A percentile compares a stretch with the other conserved stretches of the same genome.
These are phyloP conservation scores for Auricularia sp. DNA, from an alignment of 768 basidiomycete species.

Conservation along the genomic window DNA sequence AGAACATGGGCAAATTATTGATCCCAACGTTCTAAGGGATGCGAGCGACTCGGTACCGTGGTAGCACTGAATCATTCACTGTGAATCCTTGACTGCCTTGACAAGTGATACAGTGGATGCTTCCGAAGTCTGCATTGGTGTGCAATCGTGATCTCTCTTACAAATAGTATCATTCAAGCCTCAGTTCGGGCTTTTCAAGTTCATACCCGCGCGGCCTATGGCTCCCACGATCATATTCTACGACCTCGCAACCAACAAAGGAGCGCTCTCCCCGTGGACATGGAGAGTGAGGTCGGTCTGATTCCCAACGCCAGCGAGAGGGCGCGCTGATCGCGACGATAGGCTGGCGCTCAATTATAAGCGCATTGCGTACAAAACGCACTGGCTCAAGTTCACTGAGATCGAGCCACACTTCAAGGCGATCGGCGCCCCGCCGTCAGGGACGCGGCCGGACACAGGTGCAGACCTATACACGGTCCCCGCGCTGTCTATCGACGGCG, in stretches of 20 bases:
- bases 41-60: no score
- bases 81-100: no score
- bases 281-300: neutral
- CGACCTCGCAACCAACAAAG: no score
- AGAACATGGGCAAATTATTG: no score
- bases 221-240: neutral
- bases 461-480: neutral
- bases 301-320: neutral
- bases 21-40: no score
- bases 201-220: no score
- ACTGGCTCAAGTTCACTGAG: slow-evolving; percentile 13
- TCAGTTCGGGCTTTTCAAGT: no score
- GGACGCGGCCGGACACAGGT: neutral
- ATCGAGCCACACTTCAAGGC: slow-evolving; percentile 10
- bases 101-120: no score
- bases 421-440: slow-evolving; percentile 9
- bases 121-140: no score
- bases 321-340: neutral
- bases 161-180: no score
- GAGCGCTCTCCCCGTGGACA: neutral
- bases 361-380: slow-evolving; percentile 6
- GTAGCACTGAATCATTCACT: no score
- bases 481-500: neutral
- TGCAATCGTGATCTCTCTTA: no score
- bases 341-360: slow-evolving; percentile 6